These are phyloP conservation scores for Nemania diffusa DNA, from an alignment of 2,329 filamentous ascomycete genomes.

Conservation along the genomic window DNA sequence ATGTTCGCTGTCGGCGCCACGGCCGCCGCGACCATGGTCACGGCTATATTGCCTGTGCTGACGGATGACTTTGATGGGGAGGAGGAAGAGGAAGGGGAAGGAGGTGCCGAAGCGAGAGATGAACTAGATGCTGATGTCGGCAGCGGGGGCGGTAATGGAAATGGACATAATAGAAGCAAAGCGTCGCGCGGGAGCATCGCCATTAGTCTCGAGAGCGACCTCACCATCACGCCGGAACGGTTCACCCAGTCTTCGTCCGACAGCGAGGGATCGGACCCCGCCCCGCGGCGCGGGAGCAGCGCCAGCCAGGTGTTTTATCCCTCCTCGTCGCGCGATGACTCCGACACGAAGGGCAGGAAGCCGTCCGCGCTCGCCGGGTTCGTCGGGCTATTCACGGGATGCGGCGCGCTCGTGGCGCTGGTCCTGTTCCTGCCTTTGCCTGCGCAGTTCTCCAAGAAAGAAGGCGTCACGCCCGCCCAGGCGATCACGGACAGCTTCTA, in stretches of 20 bases:
- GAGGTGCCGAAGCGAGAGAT: conserved; percentile 34
- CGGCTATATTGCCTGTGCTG: conserved; percentile 84
- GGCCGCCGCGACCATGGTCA: conserved; percentile 96
- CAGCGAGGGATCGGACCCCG: conserved; percentile 37
- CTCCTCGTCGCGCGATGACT: conserved; percentile 24
- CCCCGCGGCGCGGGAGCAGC: conserved; percentile 31
- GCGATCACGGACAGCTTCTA: conserved; percentile 90
- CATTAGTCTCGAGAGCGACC: conserved; percentile 76
- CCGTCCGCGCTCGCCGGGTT: conserved; percentile 79
- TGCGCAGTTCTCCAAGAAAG: conserved; percentile 75
- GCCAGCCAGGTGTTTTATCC: conserved; percentile 38
- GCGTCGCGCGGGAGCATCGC: conserved; percentile 67
- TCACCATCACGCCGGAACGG: conserved; percentile 77
- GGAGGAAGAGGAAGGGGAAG: conserved; percentile 40
- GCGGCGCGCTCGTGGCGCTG: conserved; percentile 87
- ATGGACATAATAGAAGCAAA: conserved; percentile 46
- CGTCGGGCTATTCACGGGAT: conserved; percentile 92
- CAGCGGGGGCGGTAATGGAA: neutral
- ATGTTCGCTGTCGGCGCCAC: conserved; percentile 92
- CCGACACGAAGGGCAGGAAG: conserved; percentile 49
- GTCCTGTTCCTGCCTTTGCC: conserved; percentile 87
- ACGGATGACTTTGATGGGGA: conserved; percentile 58
- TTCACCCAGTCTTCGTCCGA: conserved; percentile 56
- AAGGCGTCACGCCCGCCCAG: conserved; percentile 76
- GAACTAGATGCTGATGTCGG: conserved; percentile 4